Evolutionary conservation across 768 basidiomycete genomes (phyloP), one percentile per base, ranked within the genome.

Genomic region (Pleurotus salmoneostramineus): DNA sequence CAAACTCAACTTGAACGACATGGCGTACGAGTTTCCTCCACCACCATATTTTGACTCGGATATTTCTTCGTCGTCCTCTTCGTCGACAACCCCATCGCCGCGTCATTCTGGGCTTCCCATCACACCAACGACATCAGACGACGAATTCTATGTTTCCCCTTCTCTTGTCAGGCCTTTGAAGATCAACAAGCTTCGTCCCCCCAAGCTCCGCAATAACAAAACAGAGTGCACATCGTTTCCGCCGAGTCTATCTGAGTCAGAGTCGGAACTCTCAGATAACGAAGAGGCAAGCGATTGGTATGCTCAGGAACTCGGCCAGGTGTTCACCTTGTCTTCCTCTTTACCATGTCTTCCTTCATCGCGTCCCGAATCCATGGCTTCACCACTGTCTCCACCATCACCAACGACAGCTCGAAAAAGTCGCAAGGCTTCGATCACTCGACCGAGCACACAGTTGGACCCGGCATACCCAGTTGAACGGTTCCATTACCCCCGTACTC

Each of bases 221-320:
- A 67, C 47, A 56, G 62, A 32, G 35, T 62, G 63, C 31, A 43
- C 66, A 27, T 58, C 67, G 12, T 58, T 61, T 3, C 17, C 40
- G n/a, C 43, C 32, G 3, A 56, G 59, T 12, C 63, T 62, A 58
- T 63, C 60, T 27, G 64, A 62, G 21, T 27, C 21, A 27, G 21
- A 27, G 21, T 27, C 21, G 21, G 21, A 27, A 27, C 21, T 27
- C 32, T 80, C 81, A 8, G 84, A 81, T 43, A 77, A 74, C 2
- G 83, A 83, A 31, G 59, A 60, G 6, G 43, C 48, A 10, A 35
- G 33, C 49, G 48, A 51, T 37, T 88, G 84, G 74, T 85, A 86
- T 65, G 64, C 74, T 1, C 75, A 71, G 49, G 82, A 88, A 66
- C 74, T 88, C 59, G 76, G 80, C 50, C 74, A 82, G 50, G 71